A percentile compares a stretch with the other conserved stretches of the same genome.
Evolutionary conservation across 371 early-diverging fungal genomes (phyloP).

Genomic region (Lichtheimia ramosa): DNA sequence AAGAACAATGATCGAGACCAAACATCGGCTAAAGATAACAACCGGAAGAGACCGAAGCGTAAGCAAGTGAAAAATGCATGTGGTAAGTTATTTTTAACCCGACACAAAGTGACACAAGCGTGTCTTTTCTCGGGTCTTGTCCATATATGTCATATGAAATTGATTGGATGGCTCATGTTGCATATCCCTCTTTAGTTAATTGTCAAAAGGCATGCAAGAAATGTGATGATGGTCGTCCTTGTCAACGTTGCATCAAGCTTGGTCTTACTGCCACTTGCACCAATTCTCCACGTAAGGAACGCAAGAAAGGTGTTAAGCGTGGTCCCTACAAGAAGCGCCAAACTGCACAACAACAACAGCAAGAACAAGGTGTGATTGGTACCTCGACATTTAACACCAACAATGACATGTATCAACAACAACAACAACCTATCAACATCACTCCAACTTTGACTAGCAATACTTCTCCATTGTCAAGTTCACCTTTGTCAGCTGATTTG

Average conservation of each 20-base stretch:
- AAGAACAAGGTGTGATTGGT: not conserved
- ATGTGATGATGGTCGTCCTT: slow-evolving; percentile 88
- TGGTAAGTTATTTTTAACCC: slow-evolving; percentile 39
- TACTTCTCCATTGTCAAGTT: slow-evolving; percentile 4
- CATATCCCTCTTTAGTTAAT: slow-evolving; percentile 52
- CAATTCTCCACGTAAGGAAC: slow-evolving; percentile 80
- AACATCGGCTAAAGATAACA: not conserved
- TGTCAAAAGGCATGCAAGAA: slow-evolving; percentile 94
- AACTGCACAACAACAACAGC: not conserved
- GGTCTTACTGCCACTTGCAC: slow-evolving; percentile 72
- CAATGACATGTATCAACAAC: slow-evolving; percentile 3
- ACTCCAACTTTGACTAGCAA: slow-evolving; percentile 4
- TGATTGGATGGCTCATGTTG: not conserved
- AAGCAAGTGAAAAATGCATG: slow-evolving; percentile 85
- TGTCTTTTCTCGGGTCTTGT: not conserved
- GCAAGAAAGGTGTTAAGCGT: slow-evolving; percentile 83
- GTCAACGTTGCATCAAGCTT: slow-evolving; percentile 80
- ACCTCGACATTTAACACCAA: not conserved
- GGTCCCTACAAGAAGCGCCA: slow-evolving; percentile 74
- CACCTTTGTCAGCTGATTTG: slow-evolving; percentile 8
- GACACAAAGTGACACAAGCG: not conserved
- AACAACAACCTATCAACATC: not conserved
- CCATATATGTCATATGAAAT: not conserved
- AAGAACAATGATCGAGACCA: not conserved
- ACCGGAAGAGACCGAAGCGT: slow-evolving; percentile 31